Evolutionary conservation across 495 filamentous ascomycete species (phyloP), one percentile per base, ranked within the genome.

Genomic region (Podospora pseudopauciseta): DNA sequence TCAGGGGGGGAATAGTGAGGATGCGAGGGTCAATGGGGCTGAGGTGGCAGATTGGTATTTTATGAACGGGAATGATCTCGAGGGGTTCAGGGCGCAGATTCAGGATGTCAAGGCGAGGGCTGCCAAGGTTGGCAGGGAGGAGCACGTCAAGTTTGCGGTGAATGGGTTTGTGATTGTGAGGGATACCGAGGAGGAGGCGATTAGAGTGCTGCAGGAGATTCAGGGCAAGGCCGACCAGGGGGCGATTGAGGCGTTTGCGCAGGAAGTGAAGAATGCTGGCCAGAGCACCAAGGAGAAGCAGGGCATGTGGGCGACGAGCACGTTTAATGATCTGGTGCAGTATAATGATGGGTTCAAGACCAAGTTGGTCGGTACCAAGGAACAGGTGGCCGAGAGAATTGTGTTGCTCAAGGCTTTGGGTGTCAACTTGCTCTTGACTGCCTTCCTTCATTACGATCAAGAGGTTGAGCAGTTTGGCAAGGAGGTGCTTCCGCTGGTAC

Each of bases 291-390:
- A 53, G 13, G 78, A 82, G 60, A 81, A 78, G 75, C 74, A 70
- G 53, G 82, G 80, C 54, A 84, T 83, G 82, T 83, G 81, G 81
- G 79, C 80, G 57, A 74, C 80, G 58, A 77, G 72, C 65, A 82
- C 79, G 34, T 79, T 83, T 63, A 78, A 84, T 49, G 81, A 84
- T 66, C 73, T 83, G 18, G 79, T 83, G 20, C 81, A 83, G 70
- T 84, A 83, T 67, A 84, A 83, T 66, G 81, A 83, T 66, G 81
- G 82, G 28, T 84, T 84, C 79, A 83, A 82, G 72, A 83, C 81
- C 18, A 82, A 82, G 70, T 70, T 84, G n/a, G 81, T 83, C 49
- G 81, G 82, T 4, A 85, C 81, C 34, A 78, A 78, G 69, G 76
- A 81, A 68, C 82, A 84, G 67, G 80, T 84, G 63, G 81, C 78